phyloP scores from a whole-genome alignment of 176 grass and related monocot genomes.

The Otatea glauca region DNA sequence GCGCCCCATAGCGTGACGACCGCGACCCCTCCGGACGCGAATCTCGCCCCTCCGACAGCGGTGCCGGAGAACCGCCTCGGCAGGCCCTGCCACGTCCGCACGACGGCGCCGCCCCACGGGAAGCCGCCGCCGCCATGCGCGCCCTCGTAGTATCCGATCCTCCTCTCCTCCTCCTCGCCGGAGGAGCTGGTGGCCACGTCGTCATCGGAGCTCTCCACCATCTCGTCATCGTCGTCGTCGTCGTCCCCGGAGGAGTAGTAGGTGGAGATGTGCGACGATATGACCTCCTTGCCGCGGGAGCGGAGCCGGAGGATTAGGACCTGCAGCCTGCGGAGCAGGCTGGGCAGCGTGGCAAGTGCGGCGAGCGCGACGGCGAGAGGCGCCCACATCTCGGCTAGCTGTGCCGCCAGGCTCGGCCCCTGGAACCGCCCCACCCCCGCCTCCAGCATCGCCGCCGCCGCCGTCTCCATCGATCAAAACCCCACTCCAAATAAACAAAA shows the following conservation, averaged over 20 bases:
- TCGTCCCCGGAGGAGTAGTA: constrained; percentile 54
- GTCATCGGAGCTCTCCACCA: constrained; percentile 15
- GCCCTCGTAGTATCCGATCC: constrained; percentile 41
- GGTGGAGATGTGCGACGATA: constrained; percentile 48
- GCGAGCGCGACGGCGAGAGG: constrained; percentile 58
- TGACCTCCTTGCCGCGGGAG: constrained; percentile 54
- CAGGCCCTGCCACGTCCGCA: constrained; percentile 51
- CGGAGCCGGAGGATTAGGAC: constrained; percentile 58
- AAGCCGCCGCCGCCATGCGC: constrained; percentile 29
- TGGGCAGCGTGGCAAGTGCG: constrained; percentile 59
- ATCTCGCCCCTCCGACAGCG: neutral
- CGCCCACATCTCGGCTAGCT: constrained; percentile 64
- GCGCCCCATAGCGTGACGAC: constrained; percentile 50
- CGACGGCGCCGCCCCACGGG: constrained; percentile 58
- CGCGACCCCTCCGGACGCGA: neutral
- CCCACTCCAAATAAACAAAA: neutral
- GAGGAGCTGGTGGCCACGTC: constrained; percentile 18
- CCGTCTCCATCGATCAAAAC: constrained; percentile 38
- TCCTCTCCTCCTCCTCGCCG: constrained; percentile 18
- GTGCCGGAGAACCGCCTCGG: constrained; percentile 31
- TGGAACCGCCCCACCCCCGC: constrained; percentile 57
- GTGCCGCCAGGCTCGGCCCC: constrained; percentile 43
- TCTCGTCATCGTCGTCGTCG: neutral
- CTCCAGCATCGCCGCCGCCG: constrained; percentile 59
- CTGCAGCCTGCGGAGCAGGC: constrained; percentile 53